Base-by-base conservation (phyloP, 139 green algal species). In the Coelastrella sp. region DNA sequence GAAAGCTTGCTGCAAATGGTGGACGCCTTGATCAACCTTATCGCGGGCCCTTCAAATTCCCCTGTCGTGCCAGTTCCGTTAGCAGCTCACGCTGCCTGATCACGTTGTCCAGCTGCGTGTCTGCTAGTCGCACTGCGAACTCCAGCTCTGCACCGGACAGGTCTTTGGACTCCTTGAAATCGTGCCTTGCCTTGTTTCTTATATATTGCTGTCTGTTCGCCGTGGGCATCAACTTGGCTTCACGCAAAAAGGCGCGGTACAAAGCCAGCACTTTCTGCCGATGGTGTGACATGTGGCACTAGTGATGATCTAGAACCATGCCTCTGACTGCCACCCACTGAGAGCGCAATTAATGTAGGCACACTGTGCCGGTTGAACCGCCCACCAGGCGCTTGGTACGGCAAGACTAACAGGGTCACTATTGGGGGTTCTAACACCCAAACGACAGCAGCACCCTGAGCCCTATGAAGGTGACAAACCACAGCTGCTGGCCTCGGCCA, bases 51-150 rank as follows among this genome's bases (percentile, higher is more conserved):
- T 88, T 88, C 60, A 88, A 57, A 54, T 88, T 88, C 47, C 83
- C 83, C 19, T 88, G 66, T 20, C 22, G 10, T 11, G 58, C 58
- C 7, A 88, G 57, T 17, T 88, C 54, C 10, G 65, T 88, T 7
- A 88, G 83, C 54, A 88, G 68, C 54, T 80, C 19, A 54, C 68
- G 83, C 19, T 88, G 83, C 68, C 19, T 80, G 0, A 64, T 58
- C 5, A 88, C 83, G 47, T 88, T 88, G 4, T 88, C 83, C 47
- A 88, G 83, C 83, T 88, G 83, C 5, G 68, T 88, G 16, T 88
- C 83, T 71, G 83, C 83, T 3, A 88, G 83, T 23, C 7, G 23
- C 17, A 88, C 5, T 8, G 17, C 32, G 20, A 88, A 88, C 68
- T 80, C 66, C n/a, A 66, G 16, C 54, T 80, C 16, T 11, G 66